Percentiles rank a stretch among this genome's conserved stretches.
Evolutionary conservation across 1,139 yeast species (phyloP).

Genomic region (Candida sp.): DNA sequence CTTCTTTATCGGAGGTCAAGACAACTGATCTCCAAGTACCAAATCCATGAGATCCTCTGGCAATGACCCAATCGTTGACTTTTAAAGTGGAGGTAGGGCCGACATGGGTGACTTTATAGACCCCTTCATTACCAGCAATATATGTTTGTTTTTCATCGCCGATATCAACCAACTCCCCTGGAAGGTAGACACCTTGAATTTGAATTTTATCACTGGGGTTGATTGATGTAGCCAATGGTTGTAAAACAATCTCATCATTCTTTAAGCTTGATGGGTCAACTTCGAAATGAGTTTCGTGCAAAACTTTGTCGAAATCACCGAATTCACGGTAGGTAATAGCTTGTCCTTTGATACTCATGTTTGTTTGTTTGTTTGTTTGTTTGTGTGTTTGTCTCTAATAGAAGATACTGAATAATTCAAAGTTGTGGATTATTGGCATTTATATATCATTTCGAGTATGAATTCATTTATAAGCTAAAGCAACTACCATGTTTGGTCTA

Average conservation of each 20-base stretch:
- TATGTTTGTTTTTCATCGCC: conserved; percentile 58
- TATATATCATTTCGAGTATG: too few relatives aligned
- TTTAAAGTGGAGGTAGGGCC: conserved; percentile 19
- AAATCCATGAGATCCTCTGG: conserved; percentile 24
- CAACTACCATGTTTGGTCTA: too few relatives aligned
- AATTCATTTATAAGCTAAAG: too few relatives aligned
- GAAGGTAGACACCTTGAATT: conserved; percentile 90
- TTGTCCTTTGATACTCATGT: conserved; percentile 11
- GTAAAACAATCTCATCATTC: conserved; percentile 44
- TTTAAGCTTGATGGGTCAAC: conserved; percentile 33
- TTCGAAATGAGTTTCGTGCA: conserved; percentile 16
- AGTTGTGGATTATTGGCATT: too few relatives aligned
- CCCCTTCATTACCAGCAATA: conserved; percentile 67
- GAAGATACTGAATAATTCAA: too few relatives aligned
- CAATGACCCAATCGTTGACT: conserved; percentile 30
- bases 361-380: too few relatives aligned
- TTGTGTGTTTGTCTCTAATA: too few relatives aligned
- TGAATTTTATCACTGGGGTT: conserved; percentile 93
- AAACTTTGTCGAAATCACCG: conserved; percentile 13
- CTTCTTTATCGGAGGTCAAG: conserved; percentile 12
- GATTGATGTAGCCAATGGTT: conserved; percentile 75
- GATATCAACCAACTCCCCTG: conserved; percentile 37
- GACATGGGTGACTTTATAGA: conserved; percentile 20
- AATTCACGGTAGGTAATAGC: conserved; percentile 24
- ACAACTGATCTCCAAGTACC: conserved; percentile 36